Conservation (phyloP, 169 alveolate genomes). For the Plasmodium inui region DNA sequence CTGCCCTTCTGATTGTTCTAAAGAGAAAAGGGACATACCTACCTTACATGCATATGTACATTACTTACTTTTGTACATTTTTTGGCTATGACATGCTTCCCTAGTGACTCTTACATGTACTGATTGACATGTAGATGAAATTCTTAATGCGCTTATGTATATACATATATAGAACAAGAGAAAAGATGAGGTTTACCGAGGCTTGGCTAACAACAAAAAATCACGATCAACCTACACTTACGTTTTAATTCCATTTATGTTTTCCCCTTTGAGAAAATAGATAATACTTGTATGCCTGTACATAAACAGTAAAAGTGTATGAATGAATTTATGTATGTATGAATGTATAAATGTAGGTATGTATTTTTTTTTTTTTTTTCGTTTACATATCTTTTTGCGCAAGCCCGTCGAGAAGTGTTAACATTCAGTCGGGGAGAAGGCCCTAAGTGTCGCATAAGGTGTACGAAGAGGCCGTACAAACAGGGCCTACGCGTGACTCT, state of each 20-base stretch:
- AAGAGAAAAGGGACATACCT: not conserved
- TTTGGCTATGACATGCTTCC: not conserved
- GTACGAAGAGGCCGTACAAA: no score
- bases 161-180: not conserved
- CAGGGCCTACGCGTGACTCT: no score
- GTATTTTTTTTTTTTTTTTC: not conserved
- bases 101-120: not conserved
- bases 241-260: not conserved
- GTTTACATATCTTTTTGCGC: not conserved
- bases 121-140: not conserved
- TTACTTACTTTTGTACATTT: not conserved
- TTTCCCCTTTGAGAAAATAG: not conserved
- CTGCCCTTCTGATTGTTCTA: not conserved
- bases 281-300: not conserved
- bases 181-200: not conserved
- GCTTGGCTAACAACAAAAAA: not conserved
- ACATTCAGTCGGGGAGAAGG: no score
- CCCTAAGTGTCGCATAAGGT: no score
- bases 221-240: not conserved
- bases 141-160: not conserved
- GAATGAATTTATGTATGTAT: not conserved
- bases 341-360: not conserved
- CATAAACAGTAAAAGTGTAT: not conserved
- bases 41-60: not conserved
- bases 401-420: no score